Evolutionary conservation across 176 grass and related monocot genomes (phyloP), one percentile per base, ranked within the genome.

Genomic region (Luzula sylvatica): DNA sequence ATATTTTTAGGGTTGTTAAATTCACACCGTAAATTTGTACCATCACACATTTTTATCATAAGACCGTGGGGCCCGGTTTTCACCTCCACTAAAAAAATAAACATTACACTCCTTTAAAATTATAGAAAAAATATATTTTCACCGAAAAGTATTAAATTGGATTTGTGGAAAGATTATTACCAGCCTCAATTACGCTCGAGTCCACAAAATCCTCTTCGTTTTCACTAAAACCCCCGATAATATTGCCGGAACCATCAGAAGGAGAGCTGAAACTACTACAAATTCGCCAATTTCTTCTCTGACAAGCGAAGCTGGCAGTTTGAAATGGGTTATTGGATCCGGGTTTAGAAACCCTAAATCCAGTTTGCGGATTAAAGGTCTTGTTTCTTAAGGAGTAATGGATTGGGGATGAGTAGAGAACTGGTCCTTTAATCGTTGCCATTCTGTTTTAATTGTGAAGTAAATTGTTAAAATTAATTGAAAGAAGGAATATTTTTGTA

Each of bases 161-260:
- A 42, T 3, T 30, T 11, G 9, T 13, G 41, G 20, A 64, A 11
- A 11, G 56, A 35, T 66, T n/a, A n/a, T n/a, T 74, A 96, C 84
- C 85, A 30, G 90, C 90, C 65, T 96, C 90, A 26, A 89, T 86
- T 40, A 96, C 74, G 59, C 56, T 86, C 38, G 83, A 96, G 50
- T 89, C 42, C 20, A 96, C 84, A 58, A 86, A 96, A 21, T 96
- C 90, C 68, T 82, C 84, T 25, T 80, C 90, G 68, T 78, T 89
- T 48, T 79, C 68, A 56, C 58, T 87, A 68, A 82, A 96, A 17
- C 88, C 55, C 0, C 77, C 84, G 11, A 84, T 71, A n/a, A 76
- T 71, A 57, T 77, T 72, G 60, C 90, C 74, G 26, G 72, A 76
- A 38, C 77, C 85, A 65, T 81, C 81, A 11, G 90, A 96, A 27